Conservation (phyloP, 2,329 filamentous ascomycete genomes). For the Paecilomyces fulvus region DNA sequence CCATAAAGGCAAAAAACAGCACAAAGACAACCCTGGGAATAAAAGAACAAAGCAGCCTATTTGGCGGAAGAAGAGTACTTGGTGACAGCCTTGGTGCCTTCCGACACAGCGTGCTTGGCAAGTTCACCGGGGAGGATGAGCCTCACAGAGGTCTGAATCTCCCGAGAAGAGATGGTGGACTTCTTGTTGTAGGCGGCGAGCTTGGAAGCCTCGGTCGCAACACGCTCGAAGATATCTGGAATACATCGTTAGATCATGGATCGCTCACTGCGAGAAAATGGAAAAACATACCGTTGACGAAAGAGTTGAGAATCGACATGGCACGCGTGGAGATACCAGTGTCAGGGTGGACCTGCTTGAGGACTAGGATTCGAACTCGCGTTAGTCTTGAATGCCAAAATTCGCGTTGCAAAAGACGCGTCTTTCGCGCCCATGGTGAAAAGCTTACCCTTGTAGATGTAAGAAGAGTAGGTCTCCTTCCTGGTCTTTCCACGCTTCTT, state of each 20-base stretch:
- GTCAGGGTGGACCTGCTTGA: conserved; percentile 99
- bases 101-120: conserved; percentile 98
- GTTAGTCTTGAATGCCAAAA: background rate
- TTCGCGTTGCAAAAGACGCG: conserved; percentile 2
- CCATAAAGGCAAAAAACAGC: conserved; percentile 30
- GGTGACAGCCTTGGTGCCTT: conserved; percentile 99
- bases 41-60: conserved; percentile 63
- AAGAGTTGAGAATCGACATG: conserved; percentile 99
- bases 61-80: conserved; percentile 99
- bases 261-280: background rate
- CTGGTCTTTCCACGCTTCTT: conserved; percentile 99
- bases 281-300: conserved; percentile 76
- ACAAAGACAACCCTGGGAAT: conserved; percentile 35
- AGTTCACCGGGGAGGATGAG: conserved; percentile 97
- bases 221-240: conserved; percentile 97
- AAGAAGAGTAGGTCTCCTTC: conserved; percentile 99
- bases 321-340: conserved; percentile 99
- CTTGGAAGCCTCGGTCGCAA: conserved; percentile 97
- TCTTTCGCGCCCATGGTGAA: background rate
- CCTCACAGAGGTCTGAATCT: conserved; percentile 98
- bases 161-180: conserved; percentile 97
- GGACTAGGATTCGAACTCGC: conserved; percentile 52
- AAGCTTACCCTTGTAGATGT: conserved; percentile 93
- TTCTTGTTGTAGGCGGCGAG: conserved; percentile 99
- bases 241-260: background rate